Evolutionary conservation across 2,329 filamentous ascomycete species (phyloP).

Genomic region (Colletotrichum nymphaeae): DNA sequence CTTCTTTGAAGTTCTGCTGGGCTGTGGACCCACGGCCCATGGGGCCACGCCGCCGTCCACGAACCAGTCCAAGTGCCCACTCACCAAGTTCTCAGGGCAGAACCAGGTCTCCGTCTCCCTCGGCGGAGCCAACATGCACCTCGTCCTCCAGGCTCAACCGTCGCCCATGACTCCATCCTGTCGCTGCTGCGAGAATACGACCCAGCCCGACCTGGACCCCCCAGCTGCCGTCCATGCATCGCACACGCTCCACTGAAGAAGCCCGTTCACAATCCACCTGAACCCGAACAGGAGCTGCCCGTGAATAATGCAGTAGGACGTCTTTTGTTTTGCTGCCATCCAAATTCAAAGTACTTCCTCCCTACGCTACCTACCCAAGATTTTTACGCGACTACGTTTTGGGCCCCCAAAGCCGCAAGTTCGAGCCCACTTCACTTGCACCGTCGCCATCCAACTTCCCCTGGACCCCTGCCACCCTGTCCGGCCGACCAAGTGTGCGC

Average conservation of each 20-base stretch:
- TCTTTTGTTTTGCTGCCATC: constrained; percentile 6
- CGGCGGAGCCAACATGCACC: no score
- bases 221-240: constrained; percentile 13
- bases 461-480: constrained; percentile 13
- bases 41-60: constrained; percentile 1
- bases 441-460: constrained; percentile 1
- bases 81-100: not conserved
- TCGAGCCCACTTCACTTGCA: not conserved
- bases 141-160: not conserved
- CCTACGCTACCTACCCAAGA: no score
- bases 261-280: constrained; percentile 12
- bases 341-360: no score
- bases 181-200: constrained; percentile 5
- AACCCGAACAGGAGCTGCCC: not conserved
- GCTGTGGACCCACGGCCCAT: no score
- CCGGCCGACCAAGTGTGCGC: constrained; percentile 3
- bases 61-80: constrained; percentile 27
- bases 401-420: constrained; percentile 5
- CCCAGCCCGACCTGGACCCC: not conserved
- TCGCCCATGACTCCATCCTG: no score
- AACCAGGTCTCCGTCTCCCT: not conserved
- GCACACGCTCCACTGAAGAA: constrained; percentile 20
- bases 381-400: not conserved
- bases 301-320: not conserved
- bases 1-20: not conserved